Evolutionary conservation across 352 stramenopile species (phyloP), one percentile per base, ranked within the genome.

Genomic region (Phytophthora chlamydospora): DNA sequence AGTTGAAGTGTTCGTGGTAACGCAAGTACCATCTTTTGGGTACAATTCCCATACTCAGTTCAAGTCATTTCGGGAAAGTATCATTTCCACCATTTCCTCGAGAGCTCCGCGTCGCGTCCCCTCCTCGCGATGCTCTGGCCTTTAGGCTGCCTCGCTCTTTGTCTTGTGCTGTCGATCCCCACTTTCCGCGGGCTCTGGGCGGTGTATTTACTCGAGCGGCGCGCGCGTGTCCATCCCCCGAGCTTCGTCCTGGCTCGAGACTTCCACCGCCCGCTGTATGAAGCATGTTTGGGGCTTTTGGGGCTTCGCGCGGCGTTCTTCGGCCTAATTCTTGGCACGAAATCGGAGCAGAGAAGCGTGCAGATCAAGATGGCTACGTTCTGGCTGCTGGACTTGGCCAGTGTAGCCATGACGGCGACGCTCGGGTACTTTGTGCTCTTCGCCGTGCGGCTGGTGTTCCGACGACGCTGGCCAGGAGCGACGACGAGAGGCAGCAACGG

Each of bases 381-480:
- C 21, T 78, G 66, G 66, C 51, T 81, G 51, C 38, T 78, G 44
- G 66, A 77, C 35, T 61, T 73, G 55, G 66, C 73, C 12, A 73
- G 50, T 45, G 69, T 70, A 32, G 60, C 51, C 19, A 41, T 73
- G 31, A 45, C 54, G 9, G 44, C 29, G 31, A 48, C 79, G n/a
- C 17, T 58, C 44, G 58, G 69, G 45, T 77, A 81, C 52, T 39
- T 81, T 53, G 51, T 67, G 51, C 58, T 81, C 35, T 75, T 78
- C 29, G 59, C 63, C 46, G 43, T 71, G 10, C 51, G 36, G 10
- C 34, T 79, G 14, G 55, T 57, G 46, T 53, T 67, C 41, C 27
- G 38, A 38, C 47, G 62, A 11, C 62, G 51, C 16, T 81, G 73
- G 70, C 47, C 66, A 32, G 36, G 47, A 6, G 11, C 40, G 10